Conservation (phyloP, 1,284 basidiomycete species). For the Cerioporus squamosus region DNA sequence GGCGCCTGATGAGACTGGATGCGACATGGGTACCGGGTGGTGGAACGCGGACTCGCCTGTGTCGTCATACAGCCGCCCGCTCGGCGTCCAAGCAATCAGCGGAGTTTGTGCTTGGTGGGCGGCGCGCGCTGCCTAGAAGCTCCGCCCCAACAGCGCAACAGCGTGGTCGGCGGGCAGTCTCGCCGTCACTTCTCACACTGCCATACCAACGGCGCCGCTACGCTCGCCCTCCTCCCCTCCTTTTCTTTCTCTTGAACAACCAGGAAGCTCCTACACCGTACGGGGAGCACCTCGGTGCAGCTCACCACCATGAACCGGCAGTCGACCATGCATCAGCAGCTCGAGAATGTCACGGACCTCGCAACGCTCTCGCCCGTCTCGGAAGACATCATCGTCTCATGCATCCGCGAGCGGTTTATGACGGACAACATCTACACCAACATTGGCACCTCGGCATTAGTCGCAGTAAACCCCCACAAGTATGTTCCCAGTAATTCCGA, state of each 20-base stretch:
- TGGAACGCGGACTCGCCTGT: no score
- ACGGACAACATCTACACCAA: constrained; percentile 82
- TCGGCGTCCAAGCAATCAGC: no score
- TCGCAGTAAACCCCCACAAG: constrained; percentile 90
- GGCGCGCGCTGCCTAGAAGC: no score
- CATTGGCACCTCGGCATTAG: constrained; percentile 71
- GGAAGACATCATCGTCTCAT: constrained; percentile 81
- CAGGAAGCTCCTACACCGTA: constrained; percentile 15
- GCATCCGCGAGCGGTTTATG: constrained; percentile 87
- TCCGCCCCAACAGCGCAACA: no score
- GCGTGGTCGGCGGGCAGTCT: no score
- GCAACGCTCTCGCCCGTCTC: constrained; percentile 61
- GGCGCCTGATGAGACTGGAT: no score
- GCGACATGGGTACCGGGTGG: no score
- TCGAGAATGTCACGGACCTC: constrained; percentile 73
- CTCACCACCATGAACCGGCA: constrained; percentile 34
- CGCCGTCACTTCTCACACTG: constrained; percentile 19
- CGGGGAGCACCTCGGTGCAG: constrained; percentile 25
- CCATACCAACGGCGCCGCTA: constrained; percentile 26
- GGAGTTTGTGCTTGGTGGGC: no score
- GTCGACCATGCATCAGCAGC: constrained; percentile 56
- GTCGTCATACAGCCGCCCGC: no score
- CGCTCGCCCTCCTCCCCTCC: constrained; percentile 20
- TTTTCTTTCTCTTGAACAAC: constrained; percentile 22
- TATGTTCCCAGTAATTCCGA: constrained; percentile 83